phyloP scores from a whole-genome alignment of 2,329 filamentous ascomycete species.

The Pseudocercospora crystallina region DNA sequence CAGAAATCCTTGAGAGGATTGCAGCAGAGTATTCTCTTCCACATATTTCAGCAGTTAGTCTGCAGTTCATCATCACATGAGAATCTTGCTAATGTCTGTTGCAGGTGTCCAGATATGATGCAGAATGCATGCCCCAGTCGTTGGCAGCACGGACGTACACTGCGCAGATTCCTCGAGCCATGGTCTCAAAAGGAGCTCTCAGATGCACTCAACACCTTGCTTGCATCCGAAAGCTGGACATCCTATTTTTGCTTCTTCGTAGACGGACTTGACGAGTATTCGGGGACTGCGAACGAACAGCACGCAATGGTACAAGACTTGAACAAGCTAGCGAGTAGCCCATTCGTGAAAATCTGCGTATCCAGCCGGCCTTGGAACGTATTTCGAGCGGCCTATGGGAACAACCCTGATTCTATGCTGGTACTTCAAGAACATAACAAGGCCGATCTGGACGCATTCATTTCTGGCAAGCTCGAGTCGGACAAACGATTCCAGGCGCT shows the following conservation, averaged over 20 bases:
- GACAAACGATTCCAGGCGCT: not conserved
- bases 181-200: not conserved
- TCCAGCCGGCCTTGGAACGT: slow-evolving; percentile 24
- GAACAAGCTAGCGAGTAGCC: not conserved
- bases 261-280: slow-evolving; percentile 22
- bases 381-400: slow-evolving; percentile 14
- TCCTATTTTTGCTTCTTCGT: slow-evolving; percentile 22
- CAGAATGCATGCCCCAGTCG: no score
- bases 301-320: slow-evolving; percentile 3
- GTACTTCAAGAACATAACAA: slow-evolving; percentile 16
- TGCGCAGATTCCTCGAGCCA: not conserved
- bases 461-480: not conserved
- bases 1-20: not conserved
- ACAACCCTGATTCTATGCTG: slow-evolving; percentile 2
- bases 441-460: slow-evolving; percentile 7
- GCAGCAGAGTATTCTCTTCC: not conserved
- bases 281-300: slow-evolving; percentile 1
- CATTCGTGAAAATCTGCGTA: slow-evolving; percentile 21
- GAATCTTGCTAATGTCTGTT: no score
- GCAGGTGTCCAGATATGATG: not conserved
- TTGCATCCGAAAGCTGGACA: not conserved
- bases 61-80: no score
- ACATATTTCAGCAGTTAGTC: not conserved
- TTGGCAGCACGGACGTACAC: not conserved
- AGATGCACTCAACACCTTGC: not conserved